Percentiles rank a stretch among this genome's conserved stretches.
Evolutionary conservation across 768 basidiomycete species (phyloP).

Genomic region (Macrolepiota albuminosa): DNA sequence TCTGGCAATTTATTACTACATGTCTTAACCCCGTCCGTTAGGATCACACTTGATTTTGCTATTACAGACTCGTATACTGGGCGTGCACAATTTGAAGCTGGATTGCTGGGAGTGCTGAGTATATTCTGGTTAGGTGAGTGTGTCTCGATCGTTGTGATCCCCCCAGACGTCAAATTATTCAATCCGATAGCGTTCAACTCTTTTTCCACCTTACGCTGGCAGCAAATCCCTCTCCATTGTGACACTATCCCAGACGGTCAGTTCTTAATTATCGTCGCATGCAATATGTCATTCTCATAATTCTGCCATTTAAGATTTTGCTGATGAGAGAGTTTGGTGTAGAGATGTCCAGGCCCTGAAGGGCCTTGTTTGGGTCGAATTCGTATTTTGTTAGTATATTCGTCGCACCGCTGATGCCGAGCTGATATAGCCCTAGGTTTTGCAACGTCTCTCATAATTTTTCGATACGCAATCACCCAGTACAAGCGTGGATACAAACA

Average conservation of each 20-base stretch:
- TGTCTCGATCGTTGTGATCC: background rate
- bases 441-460: constrained; percentile 32
- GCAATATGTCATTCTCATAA: background rate
- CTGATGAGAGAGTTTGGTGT: constrained; percentile 48
- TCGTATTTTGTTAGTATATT: constrained; percentile 39
- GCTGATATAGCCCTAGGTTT: constrained; percentile 30
- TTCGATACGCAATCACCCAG: constrained; percentile 42
- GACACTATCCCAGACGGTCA: constrained; percentile 41
- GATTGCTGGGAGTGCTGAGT: constrained; percentile 37
- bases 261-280: background rate
- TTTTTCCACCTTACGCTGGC: constrained; percentile 59
- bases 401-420: background rate
- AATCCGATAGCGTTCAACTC: constrained; percentile 43
- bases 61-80: constrained; percentile 38
- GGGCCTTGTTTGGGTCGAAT: constrained; percentile 56
- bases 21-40: constrained; percentile 15
- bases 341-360: constrained; percentile 50
- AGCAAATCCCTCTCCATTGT: constrained; percentile 42
- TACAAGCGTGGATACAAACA: constrained; percentile 43
- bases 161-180: background rate
- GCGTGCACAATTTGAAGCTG: constrained; percentile 44
- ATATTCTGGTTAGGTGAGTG: constrained; percentile 53
- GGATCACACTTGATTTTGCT: constrained; percentile 38
- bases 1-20: background rate
- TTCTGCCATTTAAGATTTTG: constrained; percentile 25